These are phyloP conservation scores for Tubosaeta sp. DNA, from an alignment of 768 basidiomycete genomes.

Conservation along the genomic window DNA sequence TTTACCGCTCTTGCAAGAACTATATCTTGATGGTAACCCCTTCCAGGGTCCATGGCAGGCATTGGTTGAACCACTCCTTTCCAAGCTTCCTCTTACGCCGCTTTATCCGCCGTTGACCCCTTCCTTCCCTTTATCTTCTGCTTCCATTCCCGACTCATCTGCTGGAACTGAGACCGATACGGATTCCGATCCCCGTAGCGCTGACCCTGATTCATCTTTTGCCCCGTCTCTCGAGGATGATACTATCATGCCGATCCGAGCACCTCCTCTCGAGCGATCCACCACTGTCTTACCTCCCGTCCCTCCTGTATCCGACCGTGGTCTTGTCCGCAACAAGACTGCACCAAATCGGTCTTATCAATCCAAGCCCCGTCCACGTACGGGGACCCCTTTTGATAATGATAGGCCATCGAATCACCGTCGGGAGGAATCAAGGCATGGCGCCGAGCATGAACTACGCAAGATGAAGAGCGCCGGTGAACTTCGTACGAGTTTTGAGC, in stretches of 20 bases:
- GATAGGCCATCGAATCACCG: constrained; percentile 12
- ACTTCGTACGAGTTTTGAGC: constrained; percentile 43
- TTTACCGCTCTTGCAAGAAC: constrained; percentile 75
- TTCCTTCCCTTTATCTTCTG: constrained; percentile 48
- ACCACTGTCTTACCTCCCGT: constrained; percentile 35
- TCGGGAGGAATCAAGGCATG: constrained; percentile 40
- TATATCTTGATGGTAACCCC: constrained; percentile 93
- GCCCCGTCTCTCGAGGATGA: constrained; percentile 51
- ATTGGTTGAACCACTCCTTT: constrained; percentile 78
- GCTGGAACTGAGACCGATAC: constrained; percentile 45
- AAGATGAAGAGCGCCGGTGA: constrained; percentile 89
- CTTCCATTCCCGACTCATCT: constrained; percentile 42
- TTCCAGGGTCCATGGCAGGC: constrained; percentile 93
- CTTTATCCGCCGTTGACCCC: constrained; percentile 66
- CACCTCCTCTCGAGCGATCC: constrained; percentile 49
- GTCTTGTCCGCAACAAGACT: constrained; percentile 68
- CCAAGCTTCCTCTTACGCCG: constrained; percentile 56
- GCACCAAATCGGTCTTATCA: constrained; percentile 59
- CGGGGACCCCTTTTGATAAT: constrained; percentile 24
- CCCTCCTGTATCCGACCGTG: constrained; percentile 30
- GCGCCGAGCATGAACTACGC: constrained; percentile 58
- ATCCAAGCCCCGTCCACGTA: constrained; percentile 40
- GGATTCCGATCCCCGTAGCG: constrained; percentile 51
- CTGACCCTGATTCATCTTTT: constrained; percentile 30
- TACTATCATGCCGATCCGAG: constrained; percentile 65